These are phyloP conservation scores for Yarrowia hollandica DNA, from an alignment of 805 yeast genomes.

Conservation along the genomic window DNA sequence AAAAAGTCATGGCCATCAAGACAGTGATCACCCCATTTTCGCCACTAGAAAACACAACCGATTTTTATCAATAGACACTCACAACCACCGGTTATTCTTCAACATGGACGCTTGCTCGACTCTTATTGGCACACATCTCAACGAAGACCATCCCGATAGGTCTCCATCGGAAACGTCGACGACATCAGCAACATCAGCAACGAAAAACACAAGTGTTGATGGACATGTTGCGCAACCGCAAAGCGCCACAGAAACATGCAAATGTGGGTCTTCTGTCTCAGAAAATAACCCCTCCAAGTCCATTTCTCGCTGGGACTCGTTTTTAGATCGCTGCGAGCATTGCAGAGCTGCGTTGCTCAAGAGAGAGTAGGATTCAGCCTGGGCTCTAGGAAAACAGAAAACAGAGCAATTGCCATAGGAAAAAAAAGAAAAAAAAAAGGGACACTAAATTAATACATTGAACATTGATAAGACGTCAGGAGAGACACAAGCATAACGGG, in stretches of 20 bases:
- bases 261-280: not conserved
- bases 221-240: too few relatives aligned
- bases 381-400: too few relatives aligned
- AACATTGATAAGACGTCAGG: too few relatives aligned
- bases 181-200: too few relatives aligned
- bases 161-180: too few relatives aligned
- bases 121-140: slow-evolving; percentile 1
- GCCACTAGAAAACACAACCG: not conserved
- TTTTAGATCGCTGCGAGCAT: not conserved
- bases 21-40: not conserved
- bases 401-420: too few relatives aligned
- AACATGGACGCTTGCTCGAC: slow-evolving; percentile 24
- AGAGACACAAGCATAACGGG: too few relatives aligned
- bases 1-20: not conserved
- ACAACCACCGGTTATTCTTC: not conserved
- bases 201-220: too few relatives aligned
- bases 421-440: too few relatives aligned
- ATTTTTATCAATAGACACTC: too few relatives aligned
- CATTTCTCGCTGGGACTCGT: slow-evolving; percentile 6
- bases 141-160: slow-evolving; percentile 5
- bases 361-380: too few relatives aligned
- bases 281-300: slow-evolving; percentile 1
- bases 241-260: not conserved
- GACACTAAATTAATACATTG: too few relatives aligned
- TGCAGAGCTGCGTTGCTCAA: slow-evolving; percentile 2